Base-by-base conservation (phyloP, 2,329 filamentous ascomycete genomes). In the Colletotrichum godetiae region DNA sequence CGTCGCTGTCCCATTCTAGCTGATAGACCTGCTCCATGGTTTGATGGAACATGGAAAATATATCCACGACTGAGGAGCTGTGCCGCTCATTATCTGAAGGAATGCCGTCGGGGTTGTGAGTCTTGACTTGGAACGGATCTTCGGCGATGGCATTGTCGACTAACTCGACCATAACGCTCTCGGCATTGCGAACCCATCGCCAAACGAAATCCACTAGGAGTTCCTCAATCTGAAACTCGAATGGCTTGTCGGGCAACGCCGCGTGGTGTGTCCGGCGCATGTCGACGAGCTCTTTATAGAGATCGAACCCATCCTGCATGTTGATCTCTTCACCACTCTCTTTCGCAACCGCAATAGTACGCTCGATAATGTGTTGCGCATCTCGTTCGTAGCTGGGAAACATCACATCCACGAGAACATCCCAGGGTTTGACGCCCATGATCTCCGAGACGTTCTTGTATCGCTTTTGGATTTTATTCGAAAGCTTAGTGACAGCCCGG, bases 11-110 rank as follows among this genome's bases (percentile, higher is more conserved):
- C 97, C 97, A 99, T 74, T 95, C 91, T 12, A 99, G 88, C 77
- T 94, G 88, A 67, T 94, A 92, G 67, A 99, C 91, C 78, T 97
- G 94, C 75, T 98, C 93, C 46, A 97, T 91, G 22, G 93, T 94
- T 83, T 98, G 94, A 78, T 95, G 97, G 87, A 98, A 98, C 1
- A 97, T 92, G 77, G 94, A 92, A 85, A 98, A 98, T 56, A 98
- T 92, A 81, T 99, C 97, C 75, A 98, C 93, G 8, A 97, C 91
- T 19, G 96, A 98, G 72, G 96, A 91, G 80, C 96, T 98, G 83
- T 98, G 97, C 35, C 96, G 91, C 79, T 98, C 92, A 37, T 95
- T 92, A 79, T 98, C 95, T 1, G 89, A 88, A 0, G 93, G 88
- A 49, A 92, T 86, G 35, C 91, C 89, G 4, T 90, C 89, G 11